These are phyloP conservation scores for Capronia coronata DNA, from an alignment of 2,329 filamentous ascomycete genomes.

Conservation along the genomic window DNA sequence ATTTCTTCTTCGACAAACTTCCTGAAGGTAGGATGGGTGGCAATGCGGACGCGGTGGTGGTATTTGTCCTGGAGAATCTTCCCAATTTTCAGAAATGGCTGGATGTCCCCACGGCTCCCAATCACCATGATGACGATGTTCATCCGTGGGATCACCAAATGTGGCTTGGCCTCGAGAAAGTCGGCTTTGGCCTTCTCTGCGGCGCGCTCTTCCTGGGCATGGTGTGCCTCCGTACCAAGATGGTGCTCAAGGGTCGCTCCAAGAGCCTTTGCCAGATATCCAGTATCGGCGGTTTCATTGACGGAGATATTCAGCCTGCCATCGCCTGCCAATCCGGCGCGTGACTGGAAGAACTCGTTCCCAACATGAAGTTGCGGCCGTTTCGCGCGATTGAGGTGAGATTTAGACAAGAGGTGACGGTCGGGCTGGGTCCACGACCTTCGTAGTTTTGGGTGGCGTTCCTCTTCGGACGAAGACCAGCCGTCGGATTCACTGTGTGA, in stretches of 20 bases:
- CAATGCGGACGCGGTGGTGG: slow-evolving; percentile 69
- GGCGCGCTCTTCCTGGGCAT: slow-evolving; percentile 29
- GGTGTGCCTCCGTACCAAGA: slow-evolving; percentile 32
- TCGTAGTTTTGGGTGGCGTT: slow-evolving; percentile 7
- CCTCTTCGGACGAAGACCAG: slow-evolving; percentile 17
- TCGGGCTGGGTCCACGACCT: slow-evolving; percentile 13
- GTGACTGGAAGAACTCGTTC: slow-evolving; percentile 23
- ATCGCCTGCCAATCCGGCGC: slow-evolving; percentile 58
- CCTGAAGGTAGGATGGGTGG: slow-evolving; percentile 70
- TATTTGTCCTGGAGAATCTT: slow-evolving; percentile 64
- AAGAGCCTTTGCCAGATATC: slow-evolving; percentile 67
- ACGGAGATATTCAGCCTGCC: slow-evolving; percentile 66
- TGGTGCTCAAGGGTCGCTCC: slow-evolving; percentile 58
- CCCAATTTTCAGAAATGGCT: slow-evolving; percentile 71
- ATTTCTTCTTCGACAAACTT: slow-evolving; percentile 67
- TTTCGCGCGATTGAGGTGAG: slow-evolving; percentile 22
- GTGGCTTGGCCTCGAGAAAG: slow-evolving; percentile 27
- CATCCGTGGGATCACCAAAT: slow-evolving; percentile 45
- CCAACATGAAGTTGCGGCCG: slow-evolving; percentile 14
- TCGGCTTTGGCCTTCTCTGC: slow-evolving; percentile 16
- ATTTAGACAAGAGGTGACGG: slow-evolving; percentile 13
- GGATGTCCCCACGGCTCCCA: slow-evolving; percentile 70
- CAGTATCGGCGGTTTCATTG: slow-evolving; percentile 61
- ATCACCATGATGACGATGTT: slow-evolving; percentile 83
- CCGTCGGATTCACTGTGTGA: slow-evolving; percentile 15